phyloP scores from a whole-genome alignment of 2,329 filamentous ascomycete genomes.

The Claviceps digitariae region DNA sequence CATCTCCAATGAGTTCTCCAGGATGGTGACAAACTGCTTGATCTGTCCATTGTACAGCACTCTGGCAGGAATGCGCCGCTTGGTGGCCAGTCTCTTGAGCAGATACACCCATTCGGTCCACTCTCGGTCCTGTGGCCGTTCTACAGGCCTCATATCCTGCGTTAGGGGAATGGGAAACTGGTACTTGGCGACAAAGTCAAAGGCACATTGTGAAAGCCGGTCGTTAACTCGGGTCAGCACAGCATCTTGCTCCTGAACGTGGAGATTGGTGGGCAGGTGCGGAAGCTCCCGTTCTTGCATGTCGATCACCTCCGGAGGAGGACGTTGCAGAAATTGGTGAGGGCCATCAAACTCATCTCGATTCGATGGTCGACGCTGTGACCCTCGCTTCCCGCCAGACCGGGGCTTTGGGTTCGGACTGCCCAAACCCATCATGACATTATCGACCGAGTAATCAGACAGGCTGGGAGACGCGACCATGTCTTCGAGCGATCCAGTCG shows the following conservation, averaged over 20 bases:
- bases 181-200: slow-evolving; percentile 83
- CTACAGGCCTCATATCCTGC: slow-evolving; percentile 65
- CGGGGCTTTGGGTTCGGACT: slow-evolving; percentile 30
- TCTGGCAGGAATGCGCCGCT: slow-evolving; percentile 69
- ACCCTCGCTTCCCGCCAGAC: slow-evolving; percentile 32
- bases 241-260: slow-evolving; percentile 72
- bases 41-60: slow-evolving; percentile 84
- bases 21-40: slow-evolving; percentile 76
- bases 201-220: slow-evolving; percentile 71
- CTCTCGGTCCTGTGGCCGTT: slow-evolving; percentile 62
- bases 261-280: slow-evolving; percentile 67
- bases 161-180: slow-evolving; percentile 80
- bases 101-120: slow-evolving; percentile 91
- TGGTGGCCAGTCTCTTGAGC: slow-evolving; percentile 72
- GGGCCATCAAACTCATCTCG: slow-evolving; percentile 84
- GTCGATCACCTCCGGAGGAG: slow-evolving; percentile 56
- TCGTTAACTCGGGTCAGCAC: slow-evolving; percentile 74
- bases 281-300: slow-evolving; percentile 70
- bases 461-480: slow-evolving; percentile 43
- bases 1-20: slow-evolving; percentile 84
- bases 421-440: slow-evolving; percentile 27
- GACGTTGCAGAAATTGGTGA: slow-evolving; percentile 66
- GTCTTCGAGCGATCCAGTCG: slow-evolving; percentile 45
- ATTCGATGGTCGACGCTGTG: slow-evolving; percentile 61
- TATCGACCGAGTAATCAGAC: slow-evolving; percentile 47